Base-by-base conservation (phyloP, 345 rosid species). In the Moricandia arvensis region DNA sequence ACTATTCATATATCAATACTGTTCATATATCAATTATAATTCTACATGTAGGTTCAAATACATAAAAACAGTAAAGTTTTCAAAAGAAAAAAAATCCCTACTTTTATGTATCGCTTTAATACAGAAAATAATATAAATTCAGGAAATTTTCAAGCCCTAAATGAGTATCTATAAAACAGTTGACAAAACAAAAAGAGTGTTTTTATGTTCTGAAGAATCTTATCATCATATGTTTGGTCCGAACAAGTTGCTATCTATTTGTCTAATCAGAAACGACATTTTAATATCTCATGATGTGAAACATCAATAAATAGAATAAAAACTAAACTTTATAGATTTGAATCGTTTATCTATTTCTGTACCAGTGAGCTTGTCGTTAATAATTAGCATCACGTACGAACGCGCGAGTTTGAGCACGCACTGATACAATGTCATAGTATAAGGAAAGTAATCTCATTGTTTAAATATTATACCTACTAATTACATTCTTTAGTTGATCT, bases 271-370 rank as follows among this genome's bases (percentile, higher is more conserved):
- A 68, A 49, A 27, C 11, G 68, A 33, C 41, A 27, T 51, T 51
- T 51, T 69, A 62, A 11, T 35, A 11, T 53, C 64, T 61, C 63
- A 53, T 68, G 68, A 60, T 68, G 74, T 68, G 63, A 60, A 35
- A 11, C 34, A 43, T 61, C 69, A 51, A n/a, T 61, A 61, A 3
- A 37, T 29, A 60, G 68, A 75, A 60, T 60, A 17, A 59, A 21
- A 3, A 4, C 12, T 21, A 21, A 64, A 31, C 34, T 12, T 65
- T 57, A 4, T 10, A n/a, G 29, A 8, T 57, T 57, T 17, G 53
- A 4, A 11, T 55, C 6, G 21, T 16, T 63, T 34, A 13, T 35
- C 7, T 45, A 9, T 21, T 13, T 21, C 62, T 62, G n/a, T n/a
- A 31, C 17, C 2, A 2, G 24, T 51, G 17, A 71, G 26, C n/a